phyloP scores from a whole-genome alignment of 768 basidiomycete species.

The Boletus sp. region DNA sequence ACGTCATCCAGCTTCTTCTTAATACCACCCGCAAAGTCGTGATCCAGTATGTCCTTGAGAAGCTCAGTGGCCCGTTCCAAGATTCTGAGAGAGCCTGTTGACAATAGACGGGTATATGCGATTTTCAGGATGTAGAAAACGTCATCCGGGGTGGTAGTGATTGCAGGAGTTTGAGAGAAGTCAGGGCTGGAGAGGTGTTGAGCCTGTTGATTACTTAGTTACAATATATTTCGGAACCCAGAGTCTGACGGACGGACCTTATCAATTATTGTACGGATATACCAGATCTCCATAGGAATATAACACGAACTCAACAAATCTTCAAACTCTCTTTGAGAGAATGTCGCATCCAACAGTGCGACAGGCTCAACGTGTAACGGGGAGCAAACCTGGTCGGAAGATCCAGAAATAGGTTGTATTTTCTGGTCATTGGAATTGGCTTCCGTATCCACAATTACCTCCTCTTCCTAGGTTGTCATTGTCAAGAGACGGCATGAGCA shows the following conservation, averaged over 20 bases:
- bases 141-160: slow-evolving; percentile 86
- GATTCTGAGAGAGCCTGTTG: slow-evolving; percentile 65
- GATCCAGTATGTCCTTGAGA: slow-evolving; percentile 74
- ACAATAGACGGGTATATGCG: slow-evolving; percentile 72
- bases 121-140: slow-evolving; percentile 94
- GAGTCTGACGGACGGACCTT: slow-evolving; percentile 52
- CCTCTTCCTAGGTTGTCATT: slow-evolving; percentile 17
- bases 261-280: slow-evolving; percentile 79
- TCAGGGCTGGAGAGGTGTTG: slow-evolving; percentile 82
- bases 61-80: slow-evolving; percentile 59
- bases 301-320: slow-evolving; percentile 74
- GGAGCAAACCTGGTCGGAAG: background rate
- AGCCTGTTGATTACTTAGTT: slow-evolving; percentile 51
- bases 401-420: background rate
- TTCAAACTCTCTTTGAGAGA: slow-evolving; percentile 60
- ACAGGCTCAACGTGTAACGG: slow-evolving; percentile 8
- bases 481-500: background rate
- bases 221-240: background rate
- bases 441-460: slow-evolving; percentile 3
- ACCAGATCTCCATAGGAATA: slow-evolving; percentile 90
- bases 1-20: slow-evolving; percentile 87
- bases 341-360: slow-evolving; percentile 44
- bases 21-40: slow-evolving; percentile 78
- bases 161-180: slow-evolving; percentile 55
- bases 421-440: slow-evolving; percentile 2